Evolutionary conservation across 2,329 filamentous ascomycete genomes (phyloP), one percentile per base, ranked within the genome.

Genomic region (Stagonosporopsis tanaceti): DNA sequence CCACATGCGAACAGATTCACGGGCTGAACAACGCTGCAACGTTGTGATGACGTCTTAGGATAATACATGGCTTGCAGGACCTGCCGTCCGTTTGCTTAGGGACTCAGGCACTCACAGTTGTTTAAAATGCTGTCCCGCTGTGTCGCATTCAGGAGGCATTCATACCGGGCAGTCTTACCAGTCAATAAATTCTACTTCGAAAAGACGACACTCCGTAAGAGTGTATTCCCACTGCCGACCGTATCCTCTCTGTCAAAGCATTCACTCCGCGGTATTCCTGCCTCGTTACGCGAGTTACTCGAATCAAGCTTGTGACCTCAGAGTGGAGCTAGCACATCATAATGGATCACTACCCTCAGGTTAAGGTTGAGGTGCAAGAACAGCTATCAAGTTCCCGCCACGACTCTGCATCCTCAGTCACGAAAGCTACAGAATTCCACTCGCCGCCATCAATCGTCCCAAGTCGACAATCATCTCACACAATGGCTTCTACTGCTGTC

Each of bases 281-380:
- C 48, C 45, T 50, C 52, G 38, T 39, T 22, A 22, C 11, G 11
- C 37, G 41, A 53, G 6, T 15, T 11, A 39, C 34, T 45, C 39
- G 27, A 15, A 22, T 45, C 44, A 34, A 48, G 8, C 39, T 22
- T 53, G 48, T 53, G 54, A 51, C 46, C 50, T 59, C 47, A 54
- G 37, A 47, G 50, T 50, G 50, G 50, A 51, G 52, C 53, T 24
- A 42, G 22, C 52, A 56, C 38, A 51, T 48, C 57, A 56, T 53
- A 30, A 70, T 69, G 66, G 66, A 69, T 38, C 62, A 63, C 47
- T 69, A 70, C 53, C 67, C 64, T 28, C 46, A 65, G 62, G 47
- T 66, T 55, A 69, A 59, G 12, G 59, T 65, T 42, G 55, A 62
- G 41, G 65, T 66, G 44, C 63, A 62, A 41, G 63, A 65, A 37